A percentile compares a stretch with the other conserved stretches of the same genome.
phyloP scores from a whole-genome alignment of 2,329 filamentous ascomycete genomes.

The Ilyonectria sp. region DNA sequence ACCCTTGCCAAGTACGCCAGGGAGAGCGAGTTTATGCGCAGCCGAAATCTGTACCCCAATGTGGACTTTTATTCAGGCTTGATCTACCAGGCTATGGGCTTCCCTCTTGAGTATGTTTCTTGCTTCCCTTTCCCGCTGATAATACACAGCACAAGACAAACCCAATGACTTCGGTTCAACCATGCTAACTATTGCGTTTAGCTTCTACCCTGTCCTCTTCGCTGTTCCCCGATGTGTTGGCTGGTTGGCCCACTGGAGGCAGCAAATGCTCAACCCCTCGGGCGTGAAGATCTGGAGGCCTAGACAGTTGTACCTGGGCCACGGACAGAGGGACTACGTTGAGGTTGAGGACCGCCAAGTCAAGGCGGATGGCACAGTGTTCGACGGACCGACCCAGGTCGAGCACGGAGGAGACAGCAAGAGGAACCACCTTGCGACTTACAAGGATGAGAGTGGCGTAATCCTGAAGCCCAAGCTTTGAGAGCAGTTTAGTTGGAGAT shows the following conservation, averaged over 20 bases:
- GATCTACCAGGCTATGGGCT: conserved; percentile 68
- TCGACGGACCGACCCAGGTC: conserved; percentile 55
- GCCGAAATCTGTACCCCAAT: conserved; percentile 65
- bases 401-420: conserved; percentile 60
- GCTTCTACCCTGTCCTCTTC: conserved; percentile 66
- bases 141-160: too few species aligned
- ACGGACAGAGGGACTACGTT: conserved; percentile 62
- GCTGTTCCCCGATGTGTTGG: conserved; percentile 66
- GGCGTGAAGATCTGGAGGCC: conserved; percentile 68
- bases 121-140: too few species aligned
- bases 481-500: background rate
- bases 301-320: conserved; percentile 63
- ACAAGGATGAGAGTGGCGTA: conserved; percentile 23
- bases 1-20: conserved; percentile 61
- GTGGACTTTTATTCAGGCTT: conserved; percentile 68
- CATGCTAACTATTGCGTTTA: conserved; percentile 30
- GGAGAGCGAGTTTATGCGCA: conserved; percentile 64
- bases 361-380: conserved; percentile 50
- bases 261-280: conserved; percentile 62
- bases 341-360: conserved; percentile 53
- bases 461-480: conserved; percentile 23
- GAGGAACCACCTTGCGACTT: conserved; percentile 58
- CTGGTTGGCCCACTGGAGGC: conserved; percentile 67
- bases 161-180: background rate
- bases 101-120: conserved; percentile 60